Conservation (phyloP, 805 yeast species). For the Saturnispora serradocipensis region DNA sequence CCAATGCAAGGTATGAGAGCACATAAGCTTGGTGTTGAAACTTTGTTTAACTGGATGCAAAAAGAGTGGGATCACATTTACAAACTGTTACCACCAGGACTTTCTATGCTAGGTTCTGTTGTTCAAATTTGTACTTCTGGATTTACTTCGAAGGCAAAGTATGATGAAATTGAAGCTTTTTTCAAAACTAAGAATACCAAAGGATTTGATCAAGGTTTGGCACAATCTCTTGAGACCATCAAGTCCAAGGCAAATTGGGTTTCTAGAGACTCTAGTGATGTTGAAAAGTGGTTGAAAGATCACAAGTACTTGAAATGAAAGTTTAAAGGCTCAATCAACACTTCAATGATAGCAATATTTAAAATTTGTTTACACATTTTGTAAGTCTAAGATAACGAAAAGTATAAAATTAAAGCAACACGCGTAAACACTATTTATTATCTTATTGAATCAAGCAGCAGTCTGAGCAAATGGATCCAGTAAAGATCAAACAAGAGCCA, state of each 20-base stretch:
- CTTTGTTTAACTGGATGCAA: conserved; percentile 63
- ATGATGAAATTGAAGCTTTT: conserved; percentile 36
- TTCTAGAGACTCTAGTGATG: conserved; percentile 38
- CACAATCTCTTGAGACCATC: conserved; percentile 50
- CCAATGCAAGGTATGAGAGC: conserved; percentile 69
- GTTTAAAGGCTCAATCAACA: background rate
- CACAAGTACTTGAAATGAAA: conserved; percentile 17
- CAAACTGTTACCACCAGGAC: conserved; percentile 68
- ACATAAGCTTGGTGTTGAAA: conserved; percentile 55
- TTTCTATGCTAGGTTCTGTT: conserved; percentile 70
- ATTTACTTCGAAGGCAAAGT: conserved; percentile 33
- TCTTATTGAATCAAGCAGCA: background rate
- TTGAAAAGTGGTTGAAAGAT: conserved; percentile 36
- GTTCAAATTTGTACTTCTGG: conserved; percentile 47
- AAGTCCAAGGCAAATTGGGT: conserved; percentile 47
- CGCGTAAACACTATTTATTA: background rate
- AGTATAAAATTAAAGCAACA: background rate
- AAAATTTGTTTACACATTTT: background rate
- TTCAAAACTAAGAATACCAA: conserved; percentile 41
- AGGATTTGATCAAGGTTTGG: conserved; percentile 51
- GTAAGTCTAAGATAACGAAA: background rate
- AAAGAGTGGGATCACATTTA: conserved; percentile 62
- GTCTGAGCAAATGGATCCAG: background rate
- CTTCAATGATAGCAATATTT: background rate
- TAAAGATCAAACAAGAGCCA: conserved; percentile 5